phyloP scores from a whole-genome alignment of 306 rosid species.

The Mimosa pudica region DNA sequence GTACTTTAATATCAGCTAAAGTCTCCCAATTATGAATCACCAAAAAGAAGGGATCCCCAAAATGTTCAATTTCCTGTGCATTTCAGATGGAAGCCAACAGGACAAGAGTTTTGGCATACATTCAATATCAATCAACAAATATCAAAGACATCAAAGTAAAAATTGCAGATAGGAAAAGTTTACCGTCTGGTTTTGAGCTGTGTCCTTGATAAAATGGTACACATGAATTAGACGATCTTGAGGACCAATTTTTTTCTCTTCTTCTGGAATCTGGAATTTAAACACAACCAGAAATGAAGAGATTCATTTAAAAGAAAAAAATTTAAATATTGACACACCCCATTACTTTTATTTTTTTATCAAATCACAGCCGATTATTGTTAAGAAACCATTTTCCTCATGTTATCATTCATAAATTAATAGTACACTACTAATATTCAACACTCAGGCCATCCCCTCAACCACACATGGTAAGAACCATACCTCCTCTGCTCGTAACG shows the following conservation, averaged over 20 bases:
- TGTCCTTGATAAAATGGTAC: slow-evolving; percentile 86
- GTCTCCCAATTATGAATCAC: slow-evolving; percentile 85
- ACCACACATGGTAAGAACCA: slow-evolving; percentile 24
- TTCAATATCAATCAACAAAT: background rate
- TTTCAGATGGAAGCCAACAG: slow-evolving; percentile 25
- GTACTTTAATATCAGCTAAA: slow-evolving; percentile 62
- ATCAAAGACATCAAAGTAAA: slow-evolving; percentile 16
- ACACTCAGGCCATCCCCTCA: background rate
- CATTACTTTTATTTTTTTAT: background rate
- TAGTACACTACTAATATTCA: slow-evolving; percentile 22
- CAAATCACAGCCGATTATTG: background rate
- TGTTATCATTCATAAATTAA: slow-evolving; percentile 23
- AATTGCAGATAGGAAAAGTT: slow-evolving; percentile 22
- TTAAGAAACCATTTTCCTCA: background rate
- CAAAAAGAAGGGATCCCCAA: slow-evolving; percentile 92
- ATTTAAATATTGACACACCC: background rate
- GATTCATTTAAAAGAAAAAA: slow-evolving; percentile 10
- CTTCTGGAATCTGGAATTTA: slow-evolving; percentile 68
- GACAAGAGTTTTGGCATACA: background rate
- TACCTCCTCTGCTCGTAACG: slow-evolving; percentile 91
- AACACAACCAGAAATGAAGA: slow-evolving; percentile 1
- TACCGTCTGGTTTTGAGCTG: slow-evolving; percentile 79
- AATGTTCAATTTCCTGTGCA: slow-evolving; percentile 77
- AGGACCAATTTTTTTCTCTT: slow-evolving; percentile 79
- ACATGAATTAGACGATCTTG: slow-evolving; percentile 80